Evolutionary conservation across 495 filamentous ascomycete species (phyloP).

Genomic region (Arthonia radiata): DNA sequence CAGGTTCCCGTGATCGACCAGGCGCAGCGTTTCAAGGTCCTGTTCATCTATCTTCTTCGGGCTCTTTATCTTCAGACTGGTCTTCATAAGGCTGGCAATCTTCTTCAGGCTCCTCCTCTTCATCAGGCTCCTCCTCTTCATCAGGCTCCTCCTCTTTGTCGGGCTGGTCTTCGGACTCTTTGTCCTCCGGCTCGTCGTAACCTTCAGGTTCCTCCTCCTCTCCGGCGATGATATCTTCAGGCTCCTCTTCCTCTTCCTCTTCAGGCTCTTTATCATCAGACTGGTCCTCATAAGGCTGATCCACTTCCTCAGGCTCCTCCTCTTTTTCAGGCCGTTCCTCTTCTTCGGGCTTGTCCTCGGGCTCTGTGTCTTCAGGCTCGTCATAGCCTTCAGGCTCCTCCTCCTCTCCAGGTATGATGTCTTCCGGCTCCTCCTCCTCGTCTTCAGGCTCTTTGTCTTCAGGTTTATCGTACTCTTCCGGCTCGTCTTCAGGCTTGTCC

Average conservation of each 20-base stretch:
- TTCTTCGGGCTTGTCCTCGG: too few species aligned
- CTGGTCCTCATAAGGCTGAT: too few species aligned
- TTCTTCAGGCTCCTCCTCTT: too few species aligned
- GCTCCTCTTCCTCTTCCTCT: constrained; percentile 4
- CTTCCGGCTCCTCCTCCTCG: constrained; percentile 5
- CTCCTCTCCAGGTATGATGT: constrained; percentile 3
- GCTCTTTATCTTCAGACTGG: constrained; percentile 2
- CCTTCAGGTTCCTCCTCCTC: constrained; percentile 7
- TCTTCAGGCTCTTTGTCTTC: constrained; percentile 3
- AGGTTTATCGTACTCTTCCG: too few species aligned
- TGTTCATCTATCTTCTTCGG: constrained; percentile 5
- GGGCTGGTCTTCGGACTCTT: too few species aligned
- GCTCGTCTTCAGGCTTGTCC: too few species aligned
- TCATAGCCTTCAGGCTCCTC: constrained; percentile 9
- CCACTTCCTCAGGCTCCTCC: too few species aligned
- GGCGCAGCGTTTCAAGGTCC: constrained; percentile 1
- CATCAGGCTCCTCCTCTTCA: too few species aligned
- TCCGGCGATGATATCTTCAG: constrained; percentile 2
- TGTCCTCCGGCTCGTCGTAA: constrained; percentile 9
- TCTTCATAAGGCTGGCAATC: too few species aligned
- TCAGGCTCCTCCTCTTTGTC: too few species aligned
- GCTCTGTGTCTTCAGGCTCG: constrained; percentile 8
- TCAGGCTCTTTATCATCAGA: constrained; percentile 3
- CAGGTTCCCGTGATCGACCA: constrained; percentile 6
- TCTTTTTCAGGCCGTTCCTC: too few species aligned